These are phyloP conservation scores for Penicillium sp. DNA, from an alignment of 2,329 filamentous ascomycete species.

Conservation along the genomic window DNA sequence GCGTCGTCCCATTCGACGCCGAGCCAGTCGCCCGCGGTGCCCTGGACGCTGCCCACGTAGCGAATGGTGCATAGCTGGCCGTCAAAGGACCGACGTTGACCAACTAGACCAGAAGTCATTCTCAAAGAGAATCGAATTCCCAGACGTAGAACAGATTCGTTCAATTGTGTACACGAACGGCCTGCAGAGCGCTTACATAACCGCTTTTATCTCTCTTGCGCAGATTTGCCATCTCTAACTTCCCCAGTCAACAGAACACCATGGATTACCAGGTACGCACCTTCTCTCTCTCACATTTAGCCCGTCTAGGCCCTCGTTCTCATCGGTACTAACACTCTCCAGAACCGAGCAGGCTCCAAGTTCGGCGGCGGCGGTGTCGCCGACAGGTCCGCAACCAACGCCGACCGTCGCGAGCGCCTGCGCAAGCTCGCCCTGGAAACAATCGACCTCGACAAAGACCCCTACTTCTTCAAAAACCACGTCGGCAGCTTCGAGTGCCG, in stretches of 20 bases:
- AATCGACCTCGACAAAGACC: conserved; percentile 98
- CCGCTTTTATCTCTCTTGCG: conserved; percentile 5
- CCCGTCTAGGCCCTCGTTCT: too few relatives aligned
- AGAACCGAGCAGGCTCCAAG: conserved; percentile 95
- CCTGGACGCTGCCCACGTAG: conserved; percentile 73
- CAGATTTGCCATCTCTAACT: conserved; percentile 13
- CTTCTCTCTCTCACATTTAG: background rate
- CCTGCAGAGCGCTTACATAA: conserved; percentile 25
- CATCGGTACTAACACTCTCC: conserved; percentile 24
- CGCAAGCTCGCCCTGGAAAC: conserved; percentile 97
- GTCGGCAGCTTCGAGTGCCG: conserved; percentile 97
- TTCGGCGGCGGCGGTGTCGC: conserved; percentile 97
- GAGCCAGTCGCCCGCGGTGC: conserved; percentile 77
- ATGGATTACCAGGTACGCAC: conserved; percentile 54
- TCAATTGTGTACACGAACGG: conserved; percentile 10
- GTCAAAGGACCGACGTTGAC: conserved; percentile 78
- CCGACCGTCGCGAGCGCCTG: conserved; percentile 93
- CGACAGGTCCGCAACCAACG: conserved; percentile 88
- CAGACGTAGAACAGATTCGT: background rate
- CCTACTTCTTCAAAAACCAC: conserved; percentile 99
- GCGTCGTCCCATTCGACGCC: conserved; percentile 97
- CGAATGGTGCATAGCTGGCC: conserved; percentile 78
- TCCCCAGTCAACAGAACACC: conserved; percentile 8
- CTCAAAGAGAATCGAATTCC: background rate
- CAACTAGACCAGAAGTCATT: conserved; percentile 41